A percentile compares a stretch with the other conserved stretches of the same genome.
phyloP scores from a whole-genome alignment of 2,329 filamentous ascomycete genomes.

The Akanthomyces muscarius region DNA sequence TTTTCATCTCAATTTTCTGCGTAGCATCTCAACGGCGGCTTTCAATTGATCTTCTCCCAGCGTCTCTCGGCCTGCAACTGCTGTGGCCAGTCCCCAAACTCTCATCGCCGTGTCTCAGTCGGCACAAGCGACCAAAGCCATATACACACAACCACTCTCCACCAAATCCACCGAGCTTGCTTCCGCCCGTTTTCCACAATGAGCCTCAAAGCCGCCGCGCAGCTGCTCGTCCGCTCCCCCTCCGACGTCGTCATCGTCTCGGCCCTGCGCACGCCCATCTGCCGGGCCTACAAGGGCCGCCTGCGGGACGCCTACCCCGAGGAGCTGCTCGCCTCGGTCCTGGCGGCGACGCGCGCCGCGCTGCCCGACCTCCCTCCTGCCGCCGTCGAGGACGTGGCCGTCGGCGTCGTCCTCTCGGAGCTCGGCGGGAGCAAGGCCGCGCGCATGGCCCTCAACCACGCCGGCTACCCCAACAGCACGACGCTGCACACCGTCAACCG shows the following conservation, averaged over 20 bases:
- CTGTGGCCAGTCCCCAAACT: no score
- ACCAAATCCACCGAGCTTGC: no score
- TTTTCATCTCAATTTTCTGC: background rate
- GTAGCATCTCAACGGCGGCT: no score
- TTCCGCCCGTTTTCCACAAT: background rate
- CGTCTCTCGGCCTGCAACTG: no score
- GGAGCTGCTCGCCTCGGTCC: slow-evolving; percentile 69
- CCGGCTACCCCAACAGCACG: slow-evolving; percentile 68
- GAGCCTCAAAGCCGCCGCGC: slow-evolving; percentile 54
- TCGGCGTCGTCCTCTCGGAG: slow-evolving; percentile 87
- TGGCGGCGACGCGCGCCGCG: slow-evolving; percentile 46
- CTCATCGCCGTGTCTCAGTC: no score
- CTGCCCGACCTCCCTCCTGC: slow-evolving; percentile 66
- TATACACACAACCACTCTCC: no score
- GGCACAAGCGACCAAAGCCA: background rate
- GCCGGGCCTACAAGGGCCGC: slow-evolving; percentile 74
- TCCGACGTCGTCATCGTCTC: slow-evolving; percentile 86
- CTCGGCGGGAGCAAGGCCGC: slow-evolving; percentile 87
- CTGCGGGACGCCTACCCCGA: slow-evolving; percentile 89
- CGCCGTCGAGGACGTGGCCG: slow-evolving; percentile 67
- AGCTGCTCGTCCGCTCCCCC: slow-evolving; percentile 73
- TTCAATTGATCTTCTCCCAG: no score
- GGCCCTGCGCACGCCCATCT: slow-evolving; percentile 83
- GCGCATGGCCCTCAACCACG: slow-evolving; percentile 85
- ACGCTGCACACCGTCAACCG: slow-evolving; percentile 85